These are phyloP conservation scores for Ceratocystis eucalypticola DNA, from an alignment of 2,329 filamentous ascomycete species.

Conservation along the genomic window DNA sequence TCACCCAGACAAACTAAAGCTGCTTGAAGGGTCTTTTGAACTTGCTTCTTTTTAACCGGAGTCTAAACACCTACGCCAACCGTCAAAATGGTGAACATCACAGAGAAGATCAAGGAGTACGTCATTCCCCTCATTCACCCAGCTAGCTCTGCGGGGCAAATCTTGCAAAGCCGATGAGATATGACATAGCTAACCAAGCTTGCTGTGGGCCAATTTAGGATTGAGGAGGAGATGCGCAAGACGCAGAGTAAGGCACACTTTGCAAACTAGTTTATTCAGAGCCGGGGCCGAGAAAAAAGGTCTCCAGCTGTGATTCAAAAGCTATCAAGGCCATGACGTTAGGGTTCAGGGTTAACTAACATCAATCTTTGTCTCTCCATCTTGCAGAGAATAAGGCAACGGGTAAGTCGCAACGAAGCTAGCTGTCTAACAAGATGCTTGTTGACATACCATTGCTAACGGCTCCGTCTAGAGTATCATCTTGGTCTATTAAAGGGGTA, in stretches of 20 bases:
- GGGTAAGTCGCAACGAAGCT: conserved; percentile 44
- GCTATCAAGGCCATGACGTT: neutral
- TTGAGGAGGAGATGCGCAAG: conserved; percentile 98
- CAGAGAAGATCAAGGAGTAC: conserved; percentile 99
- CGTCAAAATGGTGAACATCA: conserved; percentile 84
- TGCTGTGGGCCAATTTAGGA: conserved; percentile 43
- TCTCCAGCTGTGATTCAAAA: neutral
- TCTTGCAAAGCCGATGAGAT: neutral
- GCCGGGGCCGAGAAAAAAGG: neutral
- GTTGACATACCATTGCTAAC: neutral
- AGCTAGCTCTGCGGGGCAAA: conserved; percentile 5
- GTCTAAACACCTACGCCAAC: conserved; percentile 25
- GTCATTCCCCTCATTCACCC: conserved; percentile 24
- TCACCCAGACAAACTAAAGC: neutral
- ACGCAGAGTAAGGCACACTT: conserved; percentile 67
- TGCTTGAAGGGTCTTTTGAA: too few relatives aligned
- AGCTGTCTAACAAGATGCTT: neutral
- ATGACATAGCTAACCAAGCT: conserved; percentile 21
- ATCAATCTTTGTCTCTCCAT: neutral
- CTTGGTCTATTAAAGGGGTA: conserved; percentile 94
- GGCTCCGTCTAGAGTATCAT: conserved; percentile 67
- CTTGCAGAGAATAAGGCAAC: conserved; percentile 90
- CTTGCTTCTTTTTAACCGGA: too few relatives aligned
- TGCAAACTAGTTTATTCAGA: neutral
- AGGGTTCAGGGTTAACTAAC: conserved; percentile 15